These are phyloP conservation scores for Yamadazyma spencermartinsiae DNA, from an alignment of 1,139 yeast species.

Conservation along the genomic window DNA sequence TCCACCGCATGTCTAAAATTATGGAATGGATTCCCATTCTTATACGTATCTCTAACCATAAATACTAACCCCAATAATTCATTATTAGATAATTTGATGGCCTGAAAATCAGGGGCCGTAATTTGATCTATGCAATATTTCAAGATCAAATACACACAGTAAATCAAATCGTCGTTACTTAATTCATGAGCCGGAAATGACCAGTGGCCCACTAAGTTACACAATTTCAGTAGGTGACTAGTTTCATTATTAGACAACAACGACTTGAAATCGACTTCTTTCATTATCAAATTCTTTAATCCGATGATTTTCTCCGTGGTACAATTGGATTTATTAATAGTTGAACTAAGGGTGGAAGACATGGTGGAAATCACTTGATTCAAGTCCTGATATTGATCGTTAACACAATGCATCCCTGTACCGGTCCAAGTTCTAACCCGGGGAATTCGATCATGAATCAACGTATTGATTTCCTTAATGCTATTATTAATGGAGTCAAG, in stretches of 20 bases:
- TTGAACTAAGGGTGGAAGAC: constrained; percentile 29
- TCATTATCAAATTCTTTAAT: constrained; percentile 29
- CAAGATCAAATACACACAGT: constrained; percentile 60
- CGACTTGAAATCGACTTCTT: constrained; percentile 40
- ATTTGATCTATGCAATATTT: constrained; percentile 45
- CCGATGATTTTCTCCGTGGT: constrained; percentile 24
- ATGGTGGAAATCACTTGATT: constrained; percentile 33
- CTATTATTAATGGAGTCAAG: constrained; percentile 25
- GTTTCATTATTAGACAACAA: constrained; percentile 28
- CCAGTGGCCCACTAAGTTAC: constrained; percentile 49
- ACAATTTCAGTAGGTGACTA: constrained; percentile 27
- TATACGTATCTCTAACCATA: constrained; percentile 72
- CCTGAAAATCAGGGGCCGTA: constrained; percentile 14
- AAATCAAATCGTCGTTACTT: constrained; percentile 65
- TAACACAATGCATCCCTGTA: constrained; percentile 31
- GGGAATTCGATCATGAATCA: constrained; percentile 40
- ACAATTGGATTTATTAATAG: constrained; percentile 24
- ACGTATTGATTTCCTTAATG: constrained; percentile 26
- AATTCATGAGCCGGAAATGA: constrained; percentile 71
- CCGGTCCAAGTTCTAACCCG: constrained; percentile 63
- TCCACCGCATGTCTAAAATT: constrained; percentile 95
- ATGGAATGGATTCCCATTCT: constrained; percentile 86
- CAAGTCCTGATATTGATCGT: constrained; percentile 24
- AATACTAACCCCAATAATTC: constrained; percentile 59
- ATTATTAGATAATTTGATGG: constrained; percentile 31